Evolutionary conservation across 164 flowering plant genomes (phyloP), one percentile per base, ranked within the genome.

Genomic region (Liriodendron chinense): DNA sequence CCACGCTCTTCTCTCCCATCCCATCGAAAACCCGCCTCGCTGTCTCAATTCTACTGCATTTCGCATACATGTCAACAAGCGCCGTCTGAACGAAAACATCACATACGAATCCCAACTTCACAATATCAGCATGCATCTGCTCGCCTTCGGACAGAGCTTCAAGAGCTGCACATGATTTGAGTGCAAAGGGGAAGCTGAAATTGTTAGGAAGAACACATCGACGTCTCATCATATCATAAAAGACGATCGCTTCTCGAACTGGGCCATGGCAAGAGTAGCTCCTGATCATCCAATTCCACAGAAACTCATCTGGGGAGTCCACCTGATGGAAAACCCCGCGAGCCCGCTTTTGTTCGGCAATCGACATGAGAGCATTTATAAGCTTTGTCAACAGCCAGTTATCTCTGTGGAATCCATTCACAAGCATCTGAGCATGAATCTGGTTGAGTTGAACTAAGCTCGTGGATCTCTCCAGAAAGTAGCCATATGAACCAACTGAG

Each of bases 1-100:
- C 80, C 70, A 80, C 78, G 59, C 22, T 74, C 67, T 72, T 74
- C 9, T 71, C 69, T 4, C 13, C 24, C 83, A 77, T 80, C 18
- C 13, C n/a, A 68, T 74, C 72, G 49, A 80, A 74, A 18, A 80
- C 72, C 65, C 61, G 68, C 26, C 68, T 10, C 20, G 82, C 82
- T 7, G 6, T 10, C 16, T 66, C 71, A 1, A 50, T 47, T 25
- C 18, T 18, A 14, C 63, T 1, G 48, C 74, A 69, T 21, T 14
- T 13, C 48, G 65, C 34, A 22, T 74, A 78, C 49, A 74, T 53
- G 67, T 78, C 65, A 6, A 78, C 63, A 61, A 78, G 68, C 1
- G 74, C n/a, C 14, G 63, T 78, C 47, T n/a, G 28, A 16, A 73
- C 47, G 50, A 69, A 73, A 18, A 69, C 61, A 62, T 69, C 80